Percentiles rank a stretch among this genome's conserved stretches.
These are phyloP conservation scores for Mycogone perniciosa DNA, from an alignment of 2,329 filamentous ascomycete species.

Conservation along the genomic window DNA sequence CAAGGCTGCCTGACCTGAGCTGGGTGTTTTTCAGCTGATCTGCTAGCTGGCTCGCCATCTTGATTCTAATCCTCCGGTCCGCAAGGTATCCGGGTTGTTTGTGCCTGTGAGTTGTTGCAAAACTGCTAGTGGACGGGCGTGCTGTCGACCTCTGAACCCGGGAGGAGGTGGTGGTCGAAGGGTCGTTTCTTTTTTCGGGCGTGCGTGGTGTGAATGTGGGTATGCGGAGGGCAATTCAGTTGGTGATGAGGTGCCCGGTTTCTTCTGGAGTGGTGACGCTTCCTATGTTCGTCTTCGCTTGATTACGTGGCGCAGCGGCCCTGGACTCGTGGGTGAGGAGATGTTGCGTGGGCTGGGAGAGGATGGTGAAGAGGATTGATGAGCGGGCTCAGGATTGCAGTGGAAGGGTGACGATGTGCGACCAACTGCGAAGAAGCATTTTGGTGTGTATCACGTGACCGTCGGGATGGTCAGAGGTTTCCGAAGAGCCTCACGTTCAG, in stretches of 20 bases:
- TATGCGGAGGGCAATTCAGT: slow-evolving; percentile 3
- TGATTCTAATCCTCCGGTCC: slow-evolving; percentile 24
- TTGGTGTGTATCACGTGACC: slow-evolving; percentile 27
- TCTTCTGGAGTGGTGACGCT: neutral
- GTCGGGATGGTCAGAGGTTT: slow-evolving; percentile 21
- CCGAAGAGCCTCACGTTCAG: no score
- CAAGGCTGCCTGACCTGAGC: slow-evolving; percentile 31
- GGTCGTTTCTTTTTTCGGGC: neutral
- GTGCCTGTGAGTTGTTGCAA: slow-evolving; percentile 17
- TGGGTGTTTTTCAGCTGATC: slow-evolving; percentile 38
- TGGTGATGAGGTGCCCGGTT: slow-evolving; percentile 5
- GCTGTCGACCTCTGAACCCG: slow-evolving; percentile 4
- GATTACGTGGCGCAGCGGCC: slow-evolving; percentile 6
- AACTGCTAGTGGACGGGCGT: slow-evolving; percentile 13
- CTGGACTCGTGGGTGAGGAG: slow-evolving; percentile 4
- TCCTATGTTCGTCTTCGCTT: slow-evolving; percentile 5
- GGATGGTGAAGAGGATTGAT: slow-evolving; percentile 8
- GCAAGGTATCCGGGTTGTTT: slow-evolving; percentile 19
- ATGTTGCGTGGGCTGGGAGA: slow-evolving; percentile 4
- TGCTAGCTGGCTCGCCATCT: slow-evolving; percentile 41
- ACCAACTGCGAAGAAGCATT: slow-evolving; percentile 19
- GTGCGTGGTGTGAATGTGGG: neutral
- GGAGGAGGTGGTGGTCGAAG: neutral
- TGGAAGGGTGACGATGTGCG: slow-evolving; percentile 21
- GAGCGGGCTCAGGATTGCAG: slow-evolving; percentile 2